Evolutionary conservation across 2,329 filamentous ascomycete genomes (phyloP), one percentile per base, ranked within the genome.

Genomic region (Ophiostoma ulmi): DNA sequence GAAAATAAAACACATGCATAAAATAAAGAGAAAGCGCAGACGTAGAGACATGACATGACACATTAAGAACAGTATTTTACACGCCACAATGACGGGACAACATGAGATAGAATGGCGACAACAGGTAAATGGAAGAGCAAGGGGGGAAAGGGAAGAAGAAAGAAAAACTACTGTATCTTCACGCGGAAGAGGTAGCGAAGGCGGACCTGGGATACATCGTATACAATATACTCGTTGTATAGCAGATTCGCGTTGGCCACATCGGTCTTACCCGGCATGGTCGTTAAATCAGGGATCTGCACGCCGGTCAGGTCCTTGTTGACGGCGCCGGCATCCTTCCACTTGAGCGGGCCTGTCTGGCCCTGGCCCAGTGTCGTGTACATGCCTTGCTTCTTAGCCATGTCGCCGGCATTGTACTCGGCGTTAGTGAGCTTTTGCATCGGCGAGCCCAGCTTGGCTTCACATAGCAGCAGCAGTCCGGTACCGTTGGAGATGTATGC

Each of bases 391-490:
- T 81, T 78, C 73, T 87, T 87, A 0, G 90, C 91, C 55, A 85
- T 82, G 5, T 88, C 83, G 0, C 85, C 90, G 0, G 93, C 93
- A 8, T 81, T 79, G 76, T 87, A 92, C 26, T 86, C 86, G 1
- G 87, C 78, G 14, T 81, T 0, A 0, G 80, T 82, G 2, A 94
- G 83, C 75, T 89, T 83, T 72, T 90, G 85, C 81, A 94, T 88
- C 0, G 92, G 92, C 44, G 89, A 80, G 6, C 93, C 93, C 2
- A 97, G 84, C 79, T 93, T 90, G 4, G 91, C 92, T 76, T 97
- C 93, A 75, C 93, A 96, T 1, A 97, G 88, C 22, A 97, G 84
- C 4, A 97, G 82, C 3, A 97, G 82, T 0, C 89, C 93, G 31
- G 88, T 87, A 26, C 87, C 86, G n/a, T 85, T 86, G n/a, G 90